Percentiles rank a stretch among this genome's conserved stretches.
These are phyloP conservation scores for Lepidium campestre DNA, from an alignment of 441 rosid genomes.

Conservation along the genomic window DNA sequence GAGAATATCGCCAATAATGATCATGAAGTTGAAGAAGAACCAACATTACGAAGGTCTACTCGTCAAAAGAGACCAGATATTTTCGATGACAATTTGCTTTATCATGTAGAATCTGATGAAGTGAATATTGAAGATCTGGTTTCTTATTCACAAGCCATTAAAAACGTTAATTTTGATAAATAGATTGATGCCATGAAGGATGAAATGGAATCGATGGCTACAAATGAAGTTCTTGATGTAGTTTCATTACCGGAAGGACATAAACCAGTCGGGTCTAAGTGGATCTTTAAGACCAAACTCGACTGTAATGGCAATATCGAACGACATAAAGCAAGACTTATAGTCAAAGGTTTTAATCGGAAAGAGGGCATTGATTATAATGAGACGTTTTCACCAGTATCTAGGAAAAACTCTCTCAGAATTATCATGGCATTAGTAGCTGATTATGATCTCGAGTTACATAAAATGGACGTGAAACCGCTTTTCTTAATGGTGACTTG, in stretches of 20 bases:
- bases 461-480: neutral
- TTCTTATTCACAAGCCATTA: neutral
- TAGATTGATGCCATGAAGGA: neutral
- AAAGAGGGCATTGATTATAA: neutral
- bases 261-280: neutral
- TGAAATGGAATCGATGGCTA: too few species aligned
- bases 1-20: too few species aligned
- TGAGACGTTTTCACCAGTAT: neutral
- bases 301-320: neutral
- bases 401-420: neutral
- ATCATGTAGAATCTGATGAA: neutral
- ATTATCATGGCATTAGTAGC: neutral
- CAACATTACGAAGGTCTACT: neutral
- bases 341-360: neutral
- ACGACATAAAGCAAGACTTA: neutral
- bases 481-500: neutral
- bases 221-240: too few species aligned
- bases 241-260: neutral
- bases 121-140: neutral
- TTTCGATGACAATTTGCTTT: too few species aligned
- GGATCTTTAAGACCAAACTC: neutral
- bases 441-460: too few species aligned
- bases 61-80: too few species aligned
- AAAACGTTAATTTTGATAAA: neutral
- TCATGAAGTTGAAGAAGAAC: neutral